Evolutionary conservation across 495 filamentous ascomycete genomes (phyloP).

Genomic region (Daldinia childiae): DNA sequence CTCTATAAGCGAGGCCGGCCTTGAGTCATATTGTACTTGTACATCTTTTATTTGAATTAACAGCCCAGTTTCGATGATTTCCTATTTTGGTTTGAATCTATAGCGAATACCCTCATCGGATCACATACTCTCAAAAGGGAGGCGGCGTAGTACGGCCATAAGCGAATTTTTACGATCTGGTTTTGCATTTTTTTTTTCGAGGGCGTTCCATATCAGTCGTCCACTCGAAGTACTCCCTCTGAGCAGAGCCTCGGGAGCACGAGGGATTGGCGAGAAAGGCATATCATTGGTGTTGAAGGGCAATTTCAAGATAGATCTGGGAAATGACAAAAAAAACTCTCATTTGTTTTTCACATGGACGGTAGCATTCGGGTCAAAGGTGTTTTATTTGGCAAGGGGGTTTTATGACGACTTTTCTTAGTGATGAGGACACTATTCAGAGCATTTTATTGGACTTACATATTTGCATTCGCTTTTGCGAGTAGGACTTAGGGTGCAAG

Average conservation of each 20-base stretch:
- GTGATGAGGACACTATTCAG: constrained; percentile 28
- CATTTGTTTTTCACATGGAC: constrained; percentile 32
- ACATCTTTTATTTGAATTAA: constrained; percentile 35
- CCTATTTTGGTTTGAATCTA: constrained; percentile 32
- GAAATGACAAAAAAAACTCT: constrained; percentile 44
- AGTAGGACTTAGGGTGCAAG: constrained; percentile 41
- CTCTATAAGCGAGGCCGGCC: background rate
- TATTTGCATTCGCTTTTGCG: constrained; percentile 40
- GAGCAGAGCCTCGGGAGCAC: constrained; percentile 27
- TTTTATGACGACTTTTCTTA: constrained; percentile 39
- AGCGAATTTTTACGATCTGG: constrained; percentile 37
- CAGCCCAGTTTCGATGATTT: constrained; percentile 38
- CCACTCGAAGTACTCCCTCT: constrained; percentile 11
- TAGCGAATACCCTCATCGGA: constrained; percentile 43
- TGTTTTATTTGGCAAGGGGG: constrained; percentile 22
- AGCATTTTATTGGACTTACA: constrained; percentile 37
- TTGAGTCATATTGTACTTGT: constrained; percentile 35
- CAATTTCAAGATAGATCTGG: constrained; percentile 44
- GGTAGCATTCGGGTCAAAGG: constrained; percentile 35
- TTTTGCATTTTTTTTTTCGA: constrained; percentile 32
- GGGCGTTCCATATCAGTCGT: constrained; percentile 31
- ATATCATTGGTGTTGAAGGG: constrained; percentile 48
- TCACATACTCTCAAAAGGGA: constrained; percentile 38
- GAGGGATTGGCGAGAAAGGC: constrained; percentile 32
- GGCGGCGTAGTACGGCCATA: constrained; percentile 34